Evolutionary conservation across 2,329 filamentous ascomycete genomes (phyloP).

Genomic region (Bimuria novae-zelandiae): DNA sequence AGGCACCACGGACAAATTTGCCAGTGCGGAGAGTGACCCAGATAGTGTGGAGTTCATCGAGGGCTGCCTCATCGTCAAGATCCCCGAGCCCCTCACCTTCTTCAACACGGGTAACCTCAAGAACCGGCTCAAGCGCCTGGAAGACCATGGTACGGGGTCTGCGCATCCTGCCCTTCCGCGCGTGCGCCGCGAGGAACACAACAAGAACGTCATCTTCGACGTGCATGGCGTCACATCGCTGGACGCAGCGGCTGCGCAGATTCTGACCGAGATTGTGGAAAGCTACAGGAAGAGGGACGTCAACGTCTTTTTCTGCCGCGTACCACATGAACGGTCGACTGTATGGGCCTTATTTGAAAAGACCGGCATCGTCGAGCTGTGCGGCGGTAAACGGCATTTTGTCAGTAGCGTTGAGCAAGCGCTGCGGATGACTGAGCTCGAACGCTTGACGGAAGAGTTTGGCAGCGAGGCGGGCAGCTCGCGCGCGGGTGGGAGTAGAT

Average conservation of each 20-base stretch:
- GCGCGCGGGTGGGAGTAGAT: conserved; percentile 12
- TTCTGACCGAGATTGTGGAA: conserved; percentile 85
- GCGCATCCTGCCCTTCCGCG: conserved; percentile 88
- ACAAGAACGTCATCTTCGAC: conserved; percentile 93
- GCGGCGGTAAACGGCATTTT: conserved; percentile 78
- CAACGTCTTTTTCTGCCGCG: conserved; percentile 72
- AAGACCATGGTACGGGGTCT: conserved; percentile 83
- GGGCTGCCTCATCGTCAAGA: conserved; percentile 93
- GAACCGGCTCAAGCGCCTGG: conserved; percentile 77
- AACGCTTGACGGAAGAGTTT: conserved; percentile 55
- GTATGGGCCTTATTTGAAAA: conserved; percentile 75
- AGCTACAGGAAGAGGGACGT: conserved; percentile 78
- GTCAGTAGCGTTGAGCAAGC: conserved; percentile 84
- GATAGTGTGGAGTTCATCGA: conserved; percentile 85
- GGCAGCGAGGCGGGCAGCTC: conserved; percentile 32
- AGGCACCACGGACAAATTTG: conserved; percentile 75
- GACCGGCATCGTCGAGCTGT: conserved; percentile 83
- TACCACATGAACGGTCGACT: conserved; percentile 54
- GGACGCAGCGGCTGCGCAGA: conserved; percentile 91
- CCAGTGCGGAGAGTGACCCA: conserved; percentile 77
- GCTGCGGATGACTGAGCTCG: conserved; percentile 76
- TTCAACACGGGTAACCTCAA: conserved; percentile 95
- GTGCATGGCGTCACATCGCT: conserved; percentile 96
- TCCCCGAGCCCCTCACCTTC: conserved; percentile 94
- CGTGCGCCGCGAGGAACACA: conserved; percentile 76